Percentiles rank a stretch among this genome's conserved stretches.
phyloP scores from a whole-genome alignment of 106 monocot genomes.

The Acorus calamus region DNA sequence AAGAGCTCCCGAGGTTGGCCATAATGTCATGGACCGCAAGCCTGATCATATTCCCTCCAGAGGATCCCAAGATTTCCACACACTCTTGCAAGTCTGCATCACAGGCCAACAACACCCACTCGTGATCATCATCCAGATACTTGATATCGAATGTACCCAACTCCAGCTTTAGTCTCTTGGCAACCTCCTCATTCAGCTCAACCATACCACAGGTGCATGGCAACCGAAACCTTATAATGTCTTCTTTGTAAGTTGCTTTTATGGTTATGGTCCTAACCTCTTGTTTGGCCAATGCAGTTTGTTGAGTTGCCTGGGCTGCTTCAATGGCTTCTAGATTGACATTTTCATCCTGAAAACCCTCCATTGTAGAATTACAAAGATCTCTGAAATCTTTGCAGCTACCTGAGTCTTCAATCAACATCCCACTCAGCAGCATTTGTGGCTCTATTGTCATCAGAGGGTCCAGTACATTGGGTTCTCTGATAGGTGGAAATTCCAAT shows the following conservation, averaged over 20 bases:
- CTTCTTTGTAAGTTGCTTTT: conserved; percentile 56
- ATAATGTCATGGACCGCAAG: conserved; percentile 38
- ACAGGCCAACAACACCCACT: conserved; percentile 58
- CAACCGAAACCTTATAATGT: conserved; percentile 56
- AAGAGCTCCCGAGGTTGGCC: conserved; percentile 39
- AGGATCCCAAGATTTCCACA: conserved; percentile 29
- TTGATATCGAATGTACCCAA: conserved; percentile 42
- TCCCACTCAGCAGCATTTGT: conserved; percentile 8
- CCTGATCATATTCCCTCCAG: conserved; percentile 38
- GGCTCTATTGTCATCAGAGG: conserved; percentile 7
- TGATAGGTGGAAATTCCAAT: conserved; percentile 1
- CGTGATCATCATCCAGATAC: conserved; percentile 62
- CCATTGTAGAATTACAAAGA: conserved; percentile 15
- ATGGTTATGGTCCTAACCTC: conserved; percentile 27
- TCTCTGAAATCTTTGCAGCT: conserved; percentile 54
- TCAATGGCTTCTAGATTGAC: not conserved
- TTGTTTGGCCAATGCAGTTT: not conserved
- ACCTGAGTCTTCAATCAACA: conserved; percentile 48
- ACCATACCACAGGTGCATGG: conserved; percentile 15
- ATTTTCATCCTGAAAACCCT: conserved; percentile 10
- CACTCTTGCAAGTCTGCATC: conserved; percentile 65
- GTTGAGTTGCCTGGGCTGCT: not conserved
- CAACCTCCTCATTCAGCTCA: conserved; percentile 33
- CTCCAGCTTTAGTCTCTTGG: conserved; percentile 43
- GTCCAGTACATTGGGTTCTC: not conserved